A percentile compares a stretch with the other conserved stretches of the same genome.
phyloP scores from a whole-genome alignment of 2,329 filamentous ascomycete species.

The Sporothrix phasma region DNA sequence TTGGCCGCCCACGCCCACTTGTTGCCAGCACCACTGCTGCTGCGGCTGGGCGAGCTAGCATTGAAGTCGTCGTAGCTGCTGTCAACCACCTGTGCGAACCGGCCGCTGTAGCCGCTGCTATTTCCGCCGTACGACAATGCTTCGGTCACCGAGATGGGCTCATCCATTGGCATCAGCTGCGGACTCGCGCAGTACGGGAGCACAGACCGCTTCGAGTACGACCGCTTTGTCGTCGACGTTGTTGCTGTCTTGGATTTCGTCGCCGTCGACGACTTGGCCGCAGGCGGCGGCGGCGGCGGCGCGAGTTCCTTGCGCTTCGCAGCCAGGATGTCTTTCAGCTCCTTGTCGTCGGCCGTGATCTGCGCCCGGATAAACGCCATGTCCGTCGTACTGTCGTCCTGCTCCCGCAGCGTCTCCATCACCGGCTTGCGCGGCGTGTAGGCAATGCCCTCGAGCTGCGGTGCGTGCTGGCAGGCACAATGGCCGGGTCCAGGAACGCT shows the following conservation, averaged over 20 bases:
- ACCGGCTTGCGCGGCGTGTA: conserved; percentile 68
- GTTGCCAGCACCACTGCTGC: too few relatives aligned
- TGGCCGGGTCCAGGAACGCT: conserved; percentile 58
- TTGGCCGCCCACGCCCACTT: not conserved
- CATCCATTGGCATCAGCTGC: conserved; percentile 30
- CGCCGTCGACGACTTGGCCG: not conserved
- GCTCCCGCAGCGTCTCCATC: conserved; percentile 59
- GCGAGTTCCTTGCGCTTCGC: conserved; percentile 36
- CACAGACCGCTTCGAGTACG: conserved; percentile 20
- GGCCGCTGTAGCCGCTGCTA: not conserved
- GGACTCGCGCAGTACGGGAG: conserved; percentile 31
- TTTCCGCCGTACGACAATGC: conserved; percentile 21
- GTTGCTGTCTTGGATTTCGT: too few relatives aligned
- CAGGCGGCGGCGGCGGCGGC: not conserved
- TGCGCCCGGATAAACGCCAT: conserved; percentile 71
- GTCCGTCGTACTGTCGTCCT: conserved; percentile 29
- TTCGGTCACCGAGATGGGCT: conserved; percentile 30
- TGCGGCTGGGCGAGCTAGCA: too few relatives aligned
- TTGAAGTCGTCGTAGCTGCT: conserved; percentile 16
- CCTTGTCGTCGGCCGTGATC: conserved; percentile 62
- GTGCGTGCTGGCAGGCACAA: conserved; percentile 46
- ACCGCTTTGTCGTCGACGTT: not conserved
- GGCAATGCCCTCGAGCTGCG: conserved; percentile 48
- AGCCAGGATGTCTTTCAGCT: conserved; percentile 63
- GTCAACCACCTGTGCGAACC: conserved; percentile 15